These are phyloP conservation scores for Colletotrichum incanum DNA, from an alignment of 2,329 filamentous ascomycete species.

Conservation along the genomic window DNA sequence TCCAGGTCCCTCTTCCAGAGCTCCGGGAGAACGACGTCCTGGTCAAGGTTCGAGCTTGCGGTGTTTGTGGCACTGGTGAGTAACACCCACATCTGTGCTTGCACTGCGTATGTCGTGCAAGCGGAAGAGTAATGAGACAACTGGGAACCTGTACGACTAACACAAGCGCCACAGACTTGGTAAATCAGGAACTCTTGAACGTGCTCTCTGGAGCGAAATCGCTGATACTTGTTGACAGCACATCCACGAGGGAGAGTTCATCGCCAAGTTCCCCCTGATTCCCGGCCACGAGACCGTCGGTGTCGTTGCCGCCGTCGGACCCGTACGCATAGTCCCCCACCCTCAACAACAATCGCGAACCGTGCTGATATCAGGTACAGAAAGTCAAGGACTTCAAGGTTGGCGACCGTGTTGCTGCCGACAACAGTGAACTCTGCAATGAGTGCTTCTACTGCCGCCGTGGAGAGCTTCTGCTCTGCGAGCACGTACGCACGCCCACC, in stretches of 20 bases:
- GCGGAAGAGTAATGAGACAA: not conserved
- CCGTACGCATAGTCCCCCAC: constrained; percentile 46
- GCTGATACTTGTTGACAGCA: constrained; percentile 55
- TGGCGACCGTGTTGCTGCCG: constrained; percentile 76
- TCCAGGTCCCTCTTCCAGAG: constrained; percentile 74
- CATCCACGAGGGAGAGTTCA: constrained; percentile 80
- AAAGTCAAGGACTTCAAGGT: constrained; percentile 73
- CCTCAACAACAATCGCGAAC: not conserved
- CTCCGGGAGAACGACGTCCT: constrained; percentile 73
- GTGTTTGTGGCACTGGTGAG: constrained; percentile 73
- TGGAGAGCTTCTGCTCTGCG: constrained; percentile 78
- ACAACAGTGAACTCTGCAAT: constrained; percentile 78
- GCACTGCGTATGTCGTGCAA: constrained; percentile 1
- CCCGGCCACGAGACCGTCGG: constrained; percentile 80
- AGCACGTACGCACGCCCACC: constrained; percentile 61
- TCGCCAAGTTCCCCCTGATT: constrained; percentile 75
- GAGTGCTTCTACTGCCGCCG: constrained; percentile 83
- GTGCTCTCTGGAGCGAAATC: not conserved
- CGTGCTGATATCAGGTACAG: constrained; percentile 45
- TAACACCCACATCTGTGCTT: constrained; percentile 28
- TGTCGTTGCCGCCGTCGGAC: constrained; percentile 72
- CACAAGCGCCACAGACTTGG: constrained; percentile 54
- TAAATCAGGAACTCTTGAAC: constrained; percentile 44
- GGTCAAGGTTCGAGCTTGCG: constrained; percentile 78
- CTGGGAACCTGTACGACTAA: constrained; percentile 18